These are phyloP conservation scores for Purpureocillium takamizusanense DNA, from an alignment of 2,329 filamentous ascomycete species.

Conservation along the genomic window DNA sequence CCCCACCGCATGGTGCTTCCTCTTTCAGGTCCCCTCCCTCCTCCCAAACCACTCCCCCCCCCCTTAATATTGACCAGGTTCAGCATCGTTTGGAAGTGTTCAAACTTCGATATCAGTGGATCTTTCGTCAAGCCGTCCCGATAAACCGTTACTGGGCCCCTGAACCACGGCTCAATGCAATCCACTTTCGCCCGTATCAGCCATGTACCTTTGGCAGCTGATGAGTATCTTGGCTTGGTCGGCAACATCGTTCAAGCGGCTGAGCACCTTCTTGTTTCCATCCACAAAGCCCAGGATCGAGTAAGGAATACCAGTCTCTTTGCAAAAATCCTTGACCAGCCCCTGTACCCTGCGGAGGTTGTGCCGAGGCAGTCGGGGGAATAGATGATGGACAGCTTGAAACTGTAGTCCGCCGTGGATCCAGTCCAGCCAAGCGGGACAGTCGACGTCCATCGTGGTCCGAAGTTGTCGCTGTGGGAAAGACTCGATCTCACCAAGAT, in stretches of 20 bases:
- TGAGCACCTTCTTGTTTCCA: conserved; percentile 46
- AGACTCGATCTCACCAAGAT: conserved; percentile 55
- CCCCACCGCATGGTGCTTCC: no score
- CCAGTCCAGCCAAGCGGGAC: conserved; percentile 62
- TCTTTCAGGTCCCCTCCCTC: no score
- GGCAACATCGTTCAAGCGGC: conserved; percentile 45
- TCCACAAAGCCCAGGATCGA: conserved; percentile 51
- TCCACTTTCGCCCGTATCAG: conserved; percentile 34
- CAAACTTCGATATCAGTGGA: no score
- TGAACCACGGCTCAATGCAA: conserved; percentile 13
- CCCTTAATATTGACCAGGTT: no score
- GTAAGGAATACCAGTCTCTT: conserved; percentile 56
- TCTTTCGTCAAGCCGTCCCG: no score
- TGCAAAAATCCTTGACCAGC: conserved; percentile 53
- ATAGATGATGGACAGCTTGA: conserved; percentile 63
- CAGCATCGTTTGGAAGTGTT: no score
- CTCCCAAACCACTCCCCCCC: no score
- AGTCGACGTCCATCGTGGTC: conserved; percentile 68
- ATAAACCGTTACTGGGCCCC: no score
- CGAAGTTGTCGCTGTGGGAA: conserved; percentile 62
- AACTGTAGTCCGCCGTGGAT: conserved; percentile 66
- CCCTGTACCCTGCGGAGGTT: conserved; percentile 54
- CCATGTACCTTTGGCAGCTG: conserved; percentile 45
- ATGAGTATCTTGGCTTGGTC: conserved; percentile 52
- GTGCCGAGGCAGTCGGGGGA: conserved; percentile 58